Conservation (phyloP, 768 basidiomycete species). For the Galerina marginata region DNA sequence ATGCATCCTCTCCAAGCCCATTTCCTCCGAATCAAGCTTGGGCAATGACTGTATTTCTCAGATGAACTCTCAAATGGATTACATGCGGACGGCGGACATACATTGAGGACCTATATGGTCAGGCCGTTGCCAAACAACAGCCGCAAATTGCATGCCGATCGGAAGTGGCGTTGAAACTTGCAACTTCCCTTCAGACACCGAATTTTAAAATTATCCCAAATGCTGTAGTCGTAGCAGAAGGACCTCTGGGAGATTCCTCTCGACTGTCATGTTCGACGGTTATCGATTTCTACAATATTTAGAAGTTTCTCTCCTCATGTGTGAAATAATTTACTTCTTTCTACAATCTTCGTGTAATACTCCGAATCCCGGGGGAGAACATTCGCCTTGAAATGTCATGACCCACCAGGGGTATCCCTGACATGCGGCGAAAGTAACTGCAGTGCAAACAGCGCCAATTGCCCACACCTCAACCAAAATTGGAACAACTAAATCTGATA, state of each 20-base stretch:
- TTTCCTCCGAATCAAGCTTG: not conserved
- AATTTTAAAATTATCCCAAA: slow-evolving; percentile 32
- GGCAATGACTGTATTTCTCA: not conserved
- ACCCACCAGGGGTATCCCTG: not conserved
- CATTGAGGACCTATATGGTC: slow-evolving; percentile 4
- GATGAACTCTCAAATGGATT: not conserved
- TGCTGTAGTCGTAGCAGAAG: not conserved
- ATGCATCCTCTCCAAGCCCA: not conserved
- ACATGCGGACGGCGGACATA: not conserved
- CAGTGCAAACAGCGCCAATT: slow-evolving; percentile 3
- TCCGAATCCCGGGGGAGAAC: not conserved
- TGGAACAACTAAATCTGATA: slow-evolving; percentile 18
- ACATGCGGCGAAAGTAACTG: not conserved
- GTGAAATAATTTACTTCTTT: not conserved
- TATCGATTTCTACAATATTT: not conserved
- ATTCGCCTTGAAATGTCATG: not conserved
- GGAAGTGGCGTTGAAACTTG: slow-evolving; percentile 22
- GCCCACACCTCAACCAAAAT: slow-evolving; percentile 15
- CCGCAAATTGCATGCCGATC: slow-evolving; percentile 15
- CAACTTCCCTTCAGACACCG: slow-evolving; percentile 32
- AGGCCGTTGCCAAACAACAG: slow-evolving; percentile 27
- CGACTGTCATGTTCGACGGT: not conserved
- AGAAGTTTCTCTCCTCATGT: not conserved
- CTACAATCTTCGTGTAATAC: not conserved
- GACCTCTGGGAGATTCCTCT: slow-evolving; percentile 8